phyloP scores from a whole-genome alignment of 2,329 filamentous ascomycete species.

The Xylaria hypoxylon region DNA sequence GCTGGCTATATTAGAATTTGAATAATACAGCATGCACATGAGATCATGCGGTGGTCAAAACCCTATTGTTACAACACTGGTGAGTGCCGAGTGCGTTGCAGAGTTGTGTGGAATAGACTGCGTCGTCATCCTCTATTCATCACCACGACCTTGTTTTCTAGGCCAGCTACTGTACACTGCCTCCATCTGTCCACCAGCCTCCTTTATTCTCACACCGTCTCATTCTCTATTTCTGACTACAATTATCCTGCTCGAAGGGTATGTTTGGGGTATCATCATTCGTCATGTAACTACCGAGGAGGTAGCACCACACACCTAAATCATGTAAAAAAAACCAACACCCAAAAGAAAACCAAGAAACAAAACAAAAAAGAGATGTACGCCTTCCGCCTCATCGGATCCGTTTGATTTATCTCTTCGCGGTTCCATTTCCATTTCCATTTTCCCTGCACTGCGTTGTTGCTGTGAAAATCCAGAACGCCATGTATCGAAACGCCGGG shows the following conservation, averaged over 20 bases:
- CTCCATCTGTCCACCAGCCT: not conserved
- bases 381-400: slow-evolving; percentile 1
- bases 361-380: not conserved
- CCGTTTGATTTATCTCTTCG: not conserved
- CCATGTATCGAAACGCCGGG: slow-evolving; percentile 18
- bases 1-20: not conserved
- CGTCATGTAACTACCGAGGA: slow-evolving; percentile 17
- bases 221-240: not conserved
- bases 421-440: not conserved
- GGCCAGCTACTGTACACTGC: slow-evolving; percentile 6
- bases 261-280: slow-evolving; percentile 36
- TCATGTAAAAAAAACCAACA: slow-evolving; percentile 3
- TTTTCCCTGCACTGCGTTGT: not conserved
- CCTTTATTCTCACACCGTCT: not conserved
- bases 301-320: not conserved
- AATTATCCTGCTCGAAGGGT: slow-evolving; percentile 1
- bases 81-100: not conserved
- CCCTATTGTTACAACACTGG: not conserved
- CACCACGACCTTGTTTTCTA: not conserved
- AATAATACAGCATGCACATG: not conserved
- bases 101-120: not conserved
- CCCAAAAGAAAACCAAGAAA: not conserved
- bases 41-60: not conserved
- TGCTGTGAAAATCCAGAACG: slow-evolving; percentile 1
- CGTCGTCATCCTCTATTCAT: slow-evolving; percentile 7